A percentile compares a stretch with the other conserved stretches of the same genome.
Evolutionary conservation across 192 early-diverging fungal genomes (phyloP).

Genomic region (Lobosporangium transversale): DNA sequence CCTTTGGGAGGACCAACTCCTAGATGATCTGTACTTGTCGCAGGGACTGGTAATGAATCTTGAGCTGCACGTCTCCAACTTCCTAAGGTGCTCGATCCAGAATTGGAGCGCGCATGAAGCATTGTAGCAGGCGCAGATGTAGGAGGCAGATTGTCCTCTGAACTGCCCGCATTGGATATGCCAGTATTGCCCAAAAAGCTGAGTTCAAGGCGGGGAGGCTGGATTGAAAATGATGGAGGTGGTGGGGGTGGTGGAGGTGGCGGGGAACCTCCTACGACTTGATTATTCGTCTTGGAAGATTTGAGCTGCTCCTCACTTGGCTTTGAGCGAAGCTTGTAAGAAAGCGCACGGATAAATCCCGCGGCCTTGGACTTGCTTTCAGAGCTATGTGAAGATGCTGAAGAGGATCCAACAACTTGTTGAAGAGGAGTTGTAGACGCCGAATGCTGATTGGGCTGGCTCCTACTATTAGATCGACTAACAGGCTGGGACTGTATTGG

Average conservation of each 20-base stretch:
- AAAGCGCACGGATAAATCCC: slow-evolving; percentile 47
- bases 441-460: not conserved
- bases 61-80: slow-evolving; percentile 30
- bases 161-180: not conserved
- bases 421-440: slow-evolving; percentile 1
- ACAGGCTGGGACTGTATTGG: slow-evolving; percentile 23
- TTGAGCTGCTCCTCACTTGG: slow-evolving; percentile 45
- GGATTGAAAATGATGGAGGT: slow-evolving; percentile 33
- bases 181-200: slow-evolving; percentile 37
- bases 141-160: slow-evolving; percentile 13
- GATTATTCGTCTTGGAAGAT: slow-evolving; percentile 43
- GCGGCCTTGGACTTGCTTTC: slow-evolving; percentile 49
- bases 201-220: slow-evolving; percentile 48
- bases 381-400: not conserved
- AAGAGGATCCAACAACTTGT: slow-evolving; percentile 8
- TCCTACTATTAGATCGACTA: slow-evolving; percentile 40
- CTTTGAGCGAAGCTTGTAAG: slow-evolving; percentile 47
- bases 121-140: slow-evolving; percentile 22
- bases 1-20: slow-evolving; percentile 30
- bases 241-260: slow-evolving; percentile 12
- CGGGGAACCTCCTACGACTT: slow-evolving; percentile 17
- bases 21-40: not conserved
- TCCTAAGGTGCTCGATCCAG: slow-evolving; percentile 16
- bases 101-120: not conserved
- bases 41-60: slow-evolving; percentile 17